phyloP scores from a whole-genome alignment of 2,329 filamentous ascomycete genomes.

The Malbranchea zuffiana region DNA sequence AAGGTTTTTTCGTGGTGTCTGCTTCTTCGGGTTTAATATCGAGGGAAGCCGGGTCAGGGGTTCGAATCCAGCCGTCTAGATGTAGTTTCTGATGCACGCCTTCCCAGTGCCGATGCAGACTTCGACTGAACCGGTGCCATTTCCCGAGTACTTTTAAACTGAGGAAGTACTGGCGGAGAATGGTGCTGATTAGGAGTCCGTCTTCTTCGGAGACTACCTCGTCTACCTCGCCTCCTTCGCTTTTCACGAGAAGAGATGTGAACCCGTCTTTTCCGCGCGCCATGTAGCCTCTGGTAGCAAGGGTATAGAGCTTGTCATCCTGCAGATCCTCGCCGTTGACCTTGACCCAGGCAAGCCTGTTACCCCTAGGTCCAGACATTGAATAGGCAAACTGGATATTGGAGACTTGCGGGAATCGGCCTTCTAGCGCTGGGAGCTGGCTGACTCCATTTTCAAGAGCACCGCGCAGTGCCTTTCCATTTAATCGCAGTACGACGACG shows the following conservation, averaged over 20 bases:
- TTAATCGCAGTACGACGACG: constrained; percentile 63
- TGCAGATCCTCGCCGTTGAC: constrained; percentile 55
- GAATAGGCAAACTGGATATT: constrained; percentile 70
- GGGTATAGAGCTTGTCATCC: constrained; percentile 52
- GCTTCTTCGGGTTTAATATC: not conserved
- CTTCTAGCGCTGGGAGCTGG: constrained; percentile 72
- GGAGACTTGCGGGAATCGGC: constrained; percentile 74
- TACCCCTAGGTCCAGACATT: constrained; percentile 47
- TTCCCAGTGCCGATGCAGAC: constrained; percentile 55
- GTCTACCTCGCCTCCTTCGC: constrained; percentile 64
- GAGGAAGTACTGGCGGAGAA: constrained; percentile 86
- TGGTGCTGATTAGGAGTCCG: constrained; percentile 72
- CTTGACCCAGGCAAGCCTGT: constrained; percentile 52
- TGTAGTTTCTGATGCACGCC: constrained; percentile 51
- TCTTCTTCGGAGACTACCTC: constrained; percentile 78
- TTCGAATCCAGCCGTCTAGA: constrained; percentile 4
- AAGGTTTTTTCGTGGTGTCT: not conserved
- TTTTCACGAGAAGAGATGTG: constrained; percentile 59
- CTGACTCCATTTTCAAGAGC: constrained; percentile 77
- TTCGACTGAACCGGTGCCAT: constrained; percentile 61
- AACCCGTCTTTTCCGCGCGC: constrained; percentile 79
- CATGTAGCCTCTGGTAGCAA: constrained; percentile 84
- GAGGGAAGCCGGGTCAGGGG: not conserved
- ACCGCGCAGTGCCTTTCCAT: constrained; percentile 61
- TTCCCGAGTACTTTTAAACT: constrained; percentile 67